Percentiles rank a stretch among this genome's conserved stretches.
Conservation (phyloP, 495 filamentous ascomycete genomes). For the Neurospora hispaniola region DNA sequence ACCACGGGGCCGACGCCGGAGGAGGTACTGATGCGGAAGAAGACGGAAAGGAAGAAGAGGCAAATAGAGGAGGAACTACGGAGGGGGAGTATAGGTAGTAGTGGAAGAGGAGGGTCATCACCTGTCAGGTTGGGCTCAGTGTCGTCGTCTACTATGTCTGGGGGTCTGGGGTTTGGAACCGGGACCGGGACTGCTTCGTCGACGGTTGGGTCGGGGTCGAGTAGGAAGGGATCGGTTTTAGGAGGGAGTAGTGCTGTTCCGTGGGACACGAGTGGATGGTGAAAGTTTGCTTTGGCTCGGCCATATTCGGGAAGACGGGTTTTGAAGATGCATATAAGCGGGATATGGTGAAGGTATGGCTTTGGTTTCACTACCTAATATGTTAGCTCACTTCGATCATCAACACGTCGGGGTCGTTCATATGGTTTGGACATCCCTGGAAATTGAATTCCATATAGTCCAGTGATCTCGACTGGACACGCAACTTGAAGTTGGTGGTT, state of each 20-base stretch:
- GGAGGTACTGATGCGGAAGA: conserved; percentile 20
- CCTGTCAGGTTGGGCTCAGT: background rate
- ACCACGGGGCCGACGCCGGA: conserved; percentile 22
- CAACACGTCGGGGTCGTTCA: background rate
- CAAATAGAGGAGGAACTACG: background rate
- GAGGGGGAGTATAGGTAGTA: background rate
- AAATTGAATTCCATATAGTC: background rate
- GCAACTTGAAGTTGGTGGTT: background rate
- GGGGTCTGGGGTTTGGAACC: background rate
- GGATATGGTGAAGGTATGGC: background rate
- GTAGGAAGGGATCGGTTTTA: conserved; percentile 1
- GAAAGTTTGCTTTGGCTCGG: background rate
- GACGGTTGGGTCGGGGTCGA: conserved; percentile 2
- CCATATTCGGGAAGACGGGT: background rate
- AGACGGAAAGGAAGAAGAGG: conserved; percentile 11
- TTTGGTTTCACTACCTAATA: background rate
- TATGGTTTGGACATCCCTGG: background rate
- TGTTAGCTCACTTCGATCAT: background rate
- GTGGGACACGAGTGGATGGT: background rate
- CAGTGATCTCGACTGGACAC: background rate
- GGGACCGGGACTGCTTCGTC: background rate
- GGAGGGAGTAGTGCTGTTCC: background rate
- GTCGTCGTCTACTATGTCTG: background rate
- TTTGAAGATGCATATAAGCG: background rate
- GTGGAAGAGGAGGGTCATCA: background rate